Evolutionary conservation across 2,329 filamentous ascomycete genomes (phyloP).

Genomic region (Fonsecaea nubica): DNA sequence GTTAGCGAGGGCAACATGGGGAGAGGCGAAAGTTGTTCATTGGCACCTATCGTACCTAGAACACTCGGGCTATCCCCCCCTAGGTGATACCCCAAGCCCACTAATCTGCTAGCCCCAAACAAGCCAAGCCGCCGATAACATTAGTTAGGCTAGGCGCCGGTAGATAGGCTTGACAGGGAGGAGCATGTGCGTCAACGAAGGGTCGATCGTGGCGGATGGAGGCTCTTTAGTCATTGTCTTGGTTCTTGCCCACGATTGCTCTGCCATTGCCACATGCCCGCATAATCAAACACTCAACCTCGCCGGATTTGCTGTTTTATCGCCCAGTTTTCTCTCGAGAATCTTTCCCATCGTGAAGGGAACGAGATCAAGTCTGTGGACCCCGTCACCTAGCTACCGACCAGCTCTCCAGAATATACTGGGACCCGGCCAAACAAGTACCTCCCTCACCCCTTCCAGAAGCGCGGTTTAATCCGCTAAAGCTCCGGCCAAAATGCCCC

Average conservation of each 20-base stretch:
- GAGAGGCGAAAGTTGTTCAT: background rate
- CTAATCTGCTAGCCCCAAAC: background rate
- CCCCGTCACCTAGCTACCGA: background rate
- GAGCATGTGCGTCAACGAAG: background rate
- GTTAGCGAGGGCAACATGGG: background rate
- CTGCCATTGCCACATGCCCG: slow-evolving; percentile 32
- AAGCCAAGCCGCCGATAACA: background rate
- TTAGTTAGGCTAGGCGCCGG: background rate
- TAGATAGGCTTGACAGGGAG: background rate
- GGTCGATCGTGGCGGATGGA: background rate
- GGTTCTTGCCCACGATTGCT: slow-evolving; percentile 13
- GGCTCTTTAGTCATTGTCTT: slow-evolving; percentile 6
- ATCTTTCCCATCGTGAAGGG: slow-evolving; percentile 6
- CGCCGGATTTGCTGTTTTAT: background rate
- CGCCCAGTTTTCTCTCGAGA: background rate
- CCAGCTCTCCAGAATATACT: background rate
- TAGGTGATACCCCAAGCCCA: background rate
- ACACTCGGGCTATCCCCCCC: background rate
- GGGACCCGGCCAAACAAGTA: background rate
- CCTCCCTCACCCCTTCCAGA: background rate
- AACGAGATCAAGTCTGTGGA: background rate
- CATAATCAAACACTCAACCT: slow-evolving; percentile 41
- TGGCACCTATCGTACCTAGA: background rate
- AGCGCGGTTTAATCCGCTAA: slow-evolving; percentile 24
- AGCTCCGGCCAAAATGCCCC: slow-evolving; percentile 56